Conservation (phyloP, 306 rosid species). For the Elaeagnus macrophylla region DNA sequence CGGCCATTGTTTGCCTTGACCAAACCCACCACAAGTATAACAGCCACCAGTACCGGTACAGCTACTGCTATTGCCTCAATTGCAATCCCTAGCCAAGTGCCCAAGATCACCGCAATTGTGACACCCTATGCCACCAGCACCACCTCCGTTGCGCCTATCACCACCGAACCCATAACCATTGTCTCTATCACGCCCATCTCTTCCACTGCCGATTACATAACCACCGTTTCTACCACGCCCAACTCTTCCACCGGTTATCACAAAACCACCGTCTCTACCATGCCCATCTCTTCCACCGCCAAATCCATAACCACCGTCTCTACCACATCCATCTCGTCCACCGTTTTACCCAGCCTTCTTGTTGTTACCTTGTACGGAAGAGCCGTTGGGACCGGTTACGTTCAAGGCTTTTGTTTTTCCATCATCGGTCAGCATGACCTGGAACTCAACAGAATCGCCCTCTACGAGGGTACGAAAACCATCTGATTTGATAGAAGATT, state of each 20-base stretch:
- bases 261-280: too few relatives aligned
- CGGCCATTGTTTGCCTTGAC: constrained; percentile 35
- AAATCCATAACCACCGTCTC: constrained; percentile 30
- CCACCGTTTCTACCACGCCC: constrained; percentile 24
- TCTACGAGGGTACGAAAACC: constrained; percentile 57
- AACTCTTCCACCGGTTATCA: constrained; percentile 22
- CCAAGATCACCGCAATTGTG: constrained; percentile 58
- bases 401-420: constrained; percentile 70
- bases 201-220: constrained; percentile 34
- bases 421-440: constrained; percentile 41
- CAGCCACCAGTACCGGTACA: constrained; percentile 38
- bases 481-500: constrained; percentile 72
- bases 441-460: constrained; percentile 65
- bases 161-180: constrained; percentile 30
- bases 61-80: constrained; percentile 6
- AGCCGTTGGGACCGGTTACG: constrained; percentile 59
- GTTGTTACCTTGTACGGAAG: constrained; percentile 34
- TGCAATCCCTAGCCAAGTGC: constrained; percentile 69
- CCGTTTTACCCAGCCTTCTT: constrained; percentile 19
- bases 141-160: constrained; percentile 39
- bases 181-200: too few relatives aligned
- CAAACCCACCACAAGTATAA: constrained; percentile 52
- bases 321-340: constrained; percentile 16
- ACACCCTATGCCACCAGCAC: constrained; percentile 45
- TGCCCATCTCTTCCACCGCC: constrained; percentile 22